Evolutionary conservation across 768 basidiomycete genomes (phyloP).

Genomic region (Pilatotrama ljubarskyi): DNA sequence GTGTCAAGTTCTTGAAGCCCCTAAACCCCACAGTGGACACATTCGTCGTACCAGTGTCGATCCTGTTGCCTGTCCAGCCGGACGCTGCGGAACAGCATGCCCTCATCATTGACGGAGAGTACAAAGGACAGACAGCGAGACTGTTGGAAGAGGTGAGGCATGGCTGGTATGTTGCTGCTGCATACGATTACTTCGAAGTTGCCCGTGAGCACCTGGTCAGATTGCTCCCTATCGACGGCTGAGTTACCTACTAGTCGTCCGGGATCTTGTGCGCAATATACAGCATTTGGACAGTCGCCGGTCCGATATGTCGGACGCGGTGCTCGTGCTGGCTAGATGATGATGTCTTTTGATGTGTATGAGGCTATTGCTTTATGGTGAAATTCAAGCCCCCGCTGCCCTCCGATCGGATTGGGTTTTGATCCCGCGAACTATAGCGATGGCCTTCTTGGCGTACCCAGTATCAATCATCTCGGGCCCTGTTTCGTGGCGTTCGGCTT

Average conservation of each 20-base stretch:
- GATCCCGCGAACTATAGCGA: too few species aligned
- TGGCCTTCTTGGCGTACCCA: too few species aligned
- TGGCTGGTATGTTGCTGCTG: slow-evolving; percentile 21
- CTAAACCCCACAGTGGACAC: slow-evolving; percentile 1
- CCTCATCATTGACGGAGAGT: slow-evolving; percentile 14
- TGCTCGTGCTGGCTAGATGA: too few species aligned
- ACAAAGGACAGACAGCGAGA: slow-evolving; percentile 12
- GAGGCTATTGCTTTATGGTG: too few species aligned
- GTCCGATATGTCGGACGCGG: background rate
- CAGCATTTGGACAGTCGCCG: background rate
- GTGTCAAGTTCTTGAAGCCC: slow-evolving; percentile 8
- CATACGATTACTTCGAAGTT: slow-evolving; percentile 18
- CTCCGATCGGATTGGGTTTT: too few species aligned
- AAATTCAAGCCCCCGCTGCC: too few species aligned
- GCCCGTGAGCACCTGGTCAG: background rate
- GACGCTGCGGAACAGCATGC: slow-evolving; percentile 6
- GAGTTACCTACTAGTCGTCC: background rate
- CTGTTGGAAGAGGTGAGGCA: slow-evolving; percentile 17
- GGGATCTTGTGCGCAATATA: too few species aligned
- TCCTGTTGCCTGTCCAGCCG: slow-evolving; percentile 15
- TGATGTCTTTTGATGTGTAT: too few species aligned
- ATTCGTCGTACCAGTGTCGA: slow-evolving; percentile 9
- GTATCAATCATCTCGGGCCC: too few species aligned
- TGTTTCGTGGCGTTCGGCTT: too few species aligned
- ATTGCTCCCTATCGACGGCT: background rate